Percentiles rank a stretch among this genome's conserved stretches.
Conservation (phyloP, 768 basidiomycete genomes). For the Goffeauzyma gilvescens region DNA sequence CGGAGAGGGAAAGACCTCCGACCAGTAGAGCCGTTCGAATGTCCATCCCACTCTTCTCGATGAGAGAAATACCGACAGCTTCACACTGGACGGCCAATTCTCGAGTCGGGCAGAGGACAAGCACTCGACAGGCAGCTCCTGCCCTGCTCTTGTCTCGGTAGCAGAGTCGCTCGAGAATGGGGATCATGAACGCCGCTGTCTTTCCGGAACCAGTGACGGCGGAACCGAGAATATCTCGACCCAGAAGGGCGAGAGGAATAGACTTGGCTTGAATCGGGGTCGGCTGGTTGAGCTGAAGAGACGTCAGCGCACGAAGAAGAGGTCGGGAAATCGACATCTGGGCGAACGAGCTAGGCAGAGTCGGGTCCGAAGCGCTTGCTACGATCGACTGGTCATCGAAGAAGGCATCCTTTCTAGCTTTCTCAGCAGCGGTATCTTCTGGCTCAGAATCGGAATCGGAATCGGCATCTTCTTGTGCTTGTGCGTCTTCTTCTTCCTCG, state of each 20-base stretch:
- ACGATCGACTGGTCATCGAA: slow-evolving; percentile 46
- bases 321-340: slow-evolving; percentile 92
- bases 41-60: slow-evolving; percentile 42
- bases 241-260: slow-evolving; percentile 79
- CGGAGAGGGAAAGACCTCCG: slow-evolving; percentile 81
- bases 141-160: slow-evolving; percentile 80
- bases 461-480: slow-evolving; percentile 33
- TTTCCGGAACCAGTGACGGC: slow-evolving; percentile 97
- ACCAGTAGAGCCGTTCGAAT: slow-evolving; percentile 79
- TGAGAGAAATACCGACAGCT: slow-evolving; percentile 70
- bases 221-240: slow-evolving; percentile 87
- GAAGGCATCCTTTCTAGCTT: slow-evolving; percentile 64
- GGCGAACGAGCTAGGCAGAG: slow-evolving; percentile 53
- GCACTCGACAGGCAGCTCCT: slow-evolving; percentile 53
- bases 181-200: slow-evolving; percentile 91
- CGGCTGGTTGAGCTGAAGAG: slow-evolving; percentile 56
- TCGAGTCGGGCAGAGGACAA: slow-evolving; percentile 81
- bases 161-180: slow-evolving; percentile 73
- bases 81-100: slow-evolving; percentile 92
- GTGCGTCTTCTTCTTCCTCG: slow-evolving; percentile 24
- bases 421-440: slow-evolving; percentile 42
- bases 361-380: slow-evolving; percentile 33
- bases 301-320: slow-evolving; percentile 70
- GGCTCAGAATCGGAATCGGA: slow-evolving; percentile 22
- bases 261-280: slow-evolving; percentile 92